A percentile compares a stretch with the other conserved stretches of the same genome.
These are phyloP conservation scores for Ophiostoma angusticollis DNA, from an alignment of 2,329 filamentous ascomycete genomes.

Conservation along the genomic window DNA sequence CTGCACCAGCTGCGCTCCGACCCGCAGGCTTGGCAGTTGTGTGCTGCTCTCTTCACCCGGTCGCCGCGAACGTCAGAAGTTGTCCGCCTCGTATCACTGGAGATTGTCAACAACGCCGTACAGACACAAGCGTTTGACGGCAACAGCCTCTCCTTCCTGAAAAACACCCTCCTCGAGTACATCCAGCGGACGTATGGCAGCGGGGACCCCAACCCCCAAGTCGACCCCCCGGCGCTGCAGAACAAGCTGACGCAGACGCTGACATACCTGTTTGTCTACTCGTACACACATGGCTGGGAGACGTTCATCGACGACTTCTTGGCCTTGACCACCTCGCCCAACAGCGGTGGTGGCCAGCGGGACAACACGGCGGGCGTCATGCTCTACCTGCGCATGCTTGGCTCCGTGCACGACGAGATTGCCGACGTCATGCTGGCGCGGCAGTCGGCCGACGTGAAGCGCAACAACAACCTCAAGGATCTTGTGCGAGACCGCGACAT, in stretches of 20 bases:
- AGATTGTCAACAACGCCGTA: constrained; percentile 85
- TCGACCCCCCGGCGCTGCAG: constrained; percentile 68
- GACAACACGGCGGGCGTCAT: constrained; percentile 67
- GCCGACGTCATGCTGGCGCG: constrained; percentile 80
- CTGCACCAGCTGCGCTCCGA: constrained; percentile 67
- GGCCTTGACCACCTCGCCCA: constrained; percentile 51
- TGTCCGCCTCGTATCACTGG: constrained; percentile 76
- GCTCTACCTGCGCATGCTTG: constrained; percentile 78
- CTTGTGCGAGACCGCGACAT: constrained; percentile 77
- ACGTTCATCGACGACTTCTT: constrained; percentile 86
- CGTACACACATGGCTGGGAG: constrained; percentile 80
- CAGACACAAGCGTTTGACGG: constrained; percentile 65
- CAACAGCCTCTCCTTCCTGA: constrained; percentile 60
- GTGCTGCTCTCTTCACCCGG: constrained; percentile 72
- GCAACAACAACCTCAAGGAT: constrained; percentile 85
- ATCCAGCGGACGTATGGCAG: constrained; percentile 61
- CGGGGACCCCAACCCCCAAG: constrained; percentile 27
- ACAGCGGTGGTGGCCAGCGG: constrained; percentile 41
- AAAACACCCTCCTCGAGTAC: constrained; percentile 71
- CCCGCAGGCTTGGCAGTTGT: constrained; percentile 80
- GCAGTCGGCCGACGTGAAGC: constrained; percentile 64
- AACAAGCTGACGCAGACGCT: constrained; percentile 96
- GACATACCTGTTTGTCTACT: constrained; percentile 79
- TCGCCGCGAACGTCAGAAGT: constrained; percentile 66
- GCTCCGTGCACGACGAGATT: constrained; percentile 92